Base-by-base conservation (phyloP, 176 grass and related monocot species). In the Sorghum bicolor region DNA sequence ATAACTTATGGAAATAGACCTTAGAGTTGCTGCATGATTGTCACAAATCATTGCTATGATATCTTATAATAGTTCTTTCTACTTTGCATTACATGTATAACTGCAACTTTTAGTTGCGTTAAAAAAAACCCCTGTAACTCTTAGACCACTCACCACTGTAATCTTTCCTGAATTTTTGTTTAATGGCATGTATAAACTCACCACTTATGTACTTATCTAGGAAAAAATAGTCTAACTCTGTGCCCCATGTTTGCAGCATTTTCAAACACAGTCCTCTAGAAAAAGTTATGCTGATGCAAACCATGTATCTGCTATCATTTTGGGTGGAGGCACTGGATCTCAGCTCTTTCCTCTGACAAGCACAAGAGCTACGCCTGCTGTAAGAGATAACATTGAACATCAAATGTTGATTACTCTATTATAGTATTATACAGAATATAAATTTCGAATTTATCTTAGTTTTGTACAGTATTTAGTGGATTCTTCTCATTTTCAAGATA, bases 311-410 rank as follows among this genome's bases (percentile, higher is more conserved):
- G 88, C 94, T 65, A 75, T 96, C 43, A 96, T 97, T 68, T 79
- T 97, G 64, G 89, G 94, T 10, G 91, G 94, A 29, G 94, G 91
- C 68, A 69, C 84, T 45, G 94, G 94, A 41, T 66, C 41, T 24
- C 84, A 93, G 40, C 91, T 97, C 38, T 91, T 97, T 71, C 91
- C 94, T 84, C 85, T 97, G 37, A 97, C 89, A 62, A 86, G 84
- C 77, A 97, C 89, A n/a, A 93, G 78, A 71, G 94, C 94, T 50
- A 93, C 94, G 1, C 94, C 91, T 50, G 94, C 94, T 77, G 94
- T 93, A 89, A 87, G 88, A 64, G 16, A 41, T 32, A 34, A 33
- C n/a, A 30, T 45, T 29, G 32, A 84, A 74, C 63, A 83, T 77
- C 66, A 39, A 76, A 41, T 5, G 31, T 25, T 81, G 17, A 67